Percentiles rank a stretch among this genome's conserved stretches.
Conservation (phyloP, 768 basidiomycete species). For the Phanerochaete sordida region DNA sequence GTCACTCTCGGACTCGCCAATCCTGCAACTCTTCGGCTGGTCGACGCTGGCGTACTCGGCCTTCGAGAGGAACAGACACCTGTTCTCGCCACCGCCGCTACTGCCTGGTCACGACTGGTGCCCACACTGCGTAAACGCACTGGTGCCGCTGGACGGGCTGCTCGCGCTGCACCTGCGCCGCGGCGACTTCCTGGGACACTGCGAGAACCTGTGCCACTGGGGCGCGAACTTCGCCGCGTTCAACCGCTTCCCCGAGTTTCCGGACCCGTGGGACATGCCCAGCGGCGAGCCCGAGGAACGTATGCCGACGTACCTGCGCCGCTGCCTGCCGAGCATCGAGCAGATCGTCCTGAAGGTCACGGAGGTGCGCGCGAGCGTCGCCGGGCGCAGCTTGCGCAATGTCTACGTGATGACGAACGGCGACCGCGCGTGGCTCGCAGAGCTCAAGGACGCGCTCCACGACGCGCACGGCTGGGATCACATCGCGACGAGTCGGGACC, state of each 20-base stretch:
- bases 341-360: conserved; percentile 45
- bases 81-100: conserved; percentile 28
- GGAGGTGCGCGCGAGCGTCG: conserved; percentile 21
- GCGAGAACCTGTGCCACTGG: conserved; percentile 38
- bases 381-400: conserved; percentile 35
- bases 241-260: conserved; percentile 49
- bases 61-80: conserved; percentile 42
- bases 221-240: conserved; percentile 44
- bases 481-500: conserved; percentile 51
- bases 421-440: conserved; percentile 42
- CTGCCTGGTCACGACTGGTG: background rate
- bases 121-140: background rate
- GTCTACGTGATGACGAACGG: conserved; percentile 70
- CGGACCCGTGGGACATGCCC: conserved; percentile 40
- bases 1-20: conserved; percentile 42
- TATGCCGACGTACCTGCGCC: conserved; percentile 31
- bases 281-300: conserved; percentile 19
- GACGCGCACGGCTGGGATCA: conserved; percentile 40
- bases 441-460: conserved; percentile 40
- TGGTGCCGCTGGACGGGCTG: conserved; percentile 41
- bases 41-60: conserved; percentile 55
- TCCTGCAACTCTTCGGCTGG: conserved; percentile 51
- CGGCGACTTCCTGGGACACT: conserved; percentile 53
- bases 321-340: conserved; percentile 50
- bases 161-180: conserved; percentile 56